Conservation (phyloP, 2,329 filamentous ascomycete species). For the Aphanoascus verrucosus region DNA sequence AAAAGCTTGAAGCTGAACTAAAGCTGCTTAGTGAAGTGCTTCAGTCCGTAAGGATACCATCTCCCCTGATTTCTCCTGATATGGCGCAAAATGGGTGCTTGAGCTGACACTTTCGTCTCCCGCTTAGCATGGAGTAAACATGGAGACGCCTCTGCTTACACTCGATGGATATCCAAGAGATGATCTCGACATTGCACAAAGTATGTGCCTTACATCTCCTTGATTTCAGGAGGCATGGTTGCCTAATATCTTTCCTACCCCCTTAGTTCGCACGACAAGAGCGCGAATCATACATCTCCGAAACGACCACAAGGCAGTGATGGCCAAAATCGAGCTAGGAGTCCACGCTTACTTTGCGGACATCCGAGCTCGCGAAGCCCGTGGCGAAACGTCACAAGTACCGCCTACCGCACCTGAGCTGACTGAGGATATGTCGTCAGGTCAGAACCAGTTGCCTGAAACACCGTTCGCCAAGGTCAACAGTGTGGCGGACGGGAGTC, state of each 20-base stretch:
- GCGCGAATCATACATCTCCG: constrained; percentile 77
- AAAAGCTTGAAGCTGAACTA: constrained; percentile 74
- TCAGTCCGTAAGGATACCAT: constrained; percentile 57
- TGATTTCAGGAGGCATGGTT: background rate
- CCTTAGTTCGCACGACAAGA: constrained; percentile 76
- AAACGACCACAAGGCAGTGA: constrained; percentile 88
- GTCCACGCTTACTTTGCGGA: constrained; percentile 87
- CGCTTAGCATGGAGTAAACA: constrained; percentile 76
- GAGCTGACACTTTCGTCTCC: constrained; percentile 15
- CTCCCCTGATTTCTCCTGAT: constrained; percentile 7
- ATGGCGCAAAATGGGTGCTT: background rate
- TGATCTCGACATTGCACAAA: constrained; percentile 91
- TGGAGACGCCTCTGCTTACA: constrained; percentile 79
- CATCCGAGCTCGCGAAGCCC: constrained; percentile 44
- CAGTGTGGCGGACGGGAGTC: constrained; percentile 64
- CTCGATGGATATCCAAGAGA: constrained; percentile 84
- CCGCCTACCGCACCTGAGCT: background rate
- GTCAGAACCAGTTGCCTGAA: constrained; percentile 33
- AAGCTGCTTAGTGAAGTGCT: constrained; percentile 73
- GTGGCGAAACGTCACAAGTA: constrained; percentile 16
- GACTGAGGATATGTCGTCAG: background rate
- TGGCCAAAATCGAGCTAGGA: constrained; percentile 69
- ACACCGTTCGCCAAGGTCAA: constrained; percentile 83
- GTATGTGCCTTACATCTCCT: constrained; percentile 40
- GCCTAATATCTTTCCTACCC: constrained; percentile 15